These are phyloP conservation scores for Vitis cinerea DNA, from an alignment of 164 flowering plant species.

Conservation along the genomic window DNA sequence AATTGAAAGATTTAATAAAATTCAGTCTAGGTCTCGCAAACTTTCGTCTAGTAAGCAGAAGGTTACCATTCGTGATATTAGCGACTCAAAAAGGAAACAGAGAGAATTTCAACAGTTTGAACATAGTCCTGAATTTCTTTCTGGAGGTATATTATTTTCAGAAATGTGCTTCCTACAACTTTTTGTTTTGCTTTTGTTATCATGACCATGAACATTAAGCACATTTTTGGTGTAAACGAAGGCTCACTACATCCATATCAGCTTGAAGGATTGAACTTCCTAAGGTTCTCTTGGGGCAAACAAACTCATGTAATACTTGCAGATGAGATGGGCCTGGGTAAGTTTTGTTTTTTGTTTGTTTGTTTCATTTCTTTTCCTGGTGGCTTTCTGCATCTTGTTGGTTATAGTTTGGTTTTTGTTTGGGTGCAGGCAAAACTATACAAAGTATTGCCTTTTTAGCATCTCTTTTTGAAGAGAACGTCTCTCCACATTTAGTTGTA, in stretches of 20 bases:
- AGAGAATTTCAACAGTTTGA: conserved; percentile 91
- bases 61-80: conserved; percentile 39
- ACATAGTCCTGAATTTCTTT: conserved; percentile 78
- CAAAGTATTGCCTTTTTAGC: conserved; percentile 98
- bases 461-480: conserved; percentile 69
- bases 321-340: conserved; percentile 99
- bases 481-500: conserved; percentile 78
- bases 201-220: conserved; percentile 1
- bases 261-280: conserved; percentile 93
- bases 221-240: conserved; percentile 27
- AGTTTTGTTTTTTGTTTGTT: conserved; percentile 16
- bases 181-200: conserved; percentile 6
- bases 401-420: conserved; percentile 8
- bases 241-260: conserved; percentile 96
- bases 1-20: conserved; percentile 65
- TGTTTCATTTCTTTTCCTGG: background rate
- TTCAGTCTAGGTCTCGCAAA: conserved; percentile 51
- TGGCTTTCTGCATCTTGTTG: background rate
- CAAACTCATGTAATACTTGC: conserved; percentile 98
- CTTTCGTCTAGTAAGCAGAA: conserved; percentile 51
- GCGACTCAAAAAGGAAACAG: conserved; percentile 51
- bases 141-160: conserved; percentile 65
- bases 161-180: background rate
- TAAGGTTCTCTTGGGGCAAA: conserved; percentile 92
- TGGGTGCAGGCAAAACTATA: conserved; percentile 85